phyloP scores from a whole-genome alignment of 441 rosid species.

The Jatropha multifida region DNA sequence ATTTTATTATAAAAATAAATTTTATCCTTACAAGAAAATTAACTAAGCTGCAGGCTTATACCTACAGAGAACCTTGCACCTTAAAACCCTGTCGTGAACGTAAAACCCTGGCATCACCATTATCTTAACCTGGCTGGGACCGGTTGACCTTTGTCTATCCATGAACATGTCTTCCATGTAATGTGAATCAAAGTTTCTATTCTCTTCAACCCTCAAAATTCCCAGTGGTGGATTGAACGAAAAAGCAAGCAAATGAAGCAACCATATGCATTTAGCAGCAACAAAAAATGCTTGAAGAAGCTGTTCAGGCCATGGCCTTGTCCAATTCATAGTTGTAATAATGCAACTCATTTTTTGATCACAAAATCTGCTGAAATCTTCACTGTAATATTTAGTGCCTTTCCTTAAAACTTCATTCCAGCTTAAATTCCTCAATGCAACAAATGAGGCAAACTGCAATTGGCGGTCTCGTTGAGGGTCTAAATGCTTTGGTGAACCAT shows the following conservation, averaged over 20 bases:
- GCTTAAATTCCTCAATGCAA: slow-evolving; percentile 76
- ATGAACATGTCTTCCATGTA: slow-evolving; percentile 84
- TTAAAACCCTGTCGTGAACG: slow-evolving; percentile 69
- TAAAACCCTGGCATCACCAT: slow-evolving; percentile 97
- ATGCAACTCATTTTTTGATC: slow-evolving; percentile 94
- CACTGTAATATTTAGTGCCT: slow-evolving; percentile 90
- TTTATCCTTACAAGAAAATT: slow-evolving; percentile 3
- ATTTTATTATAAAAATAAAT: slow-evolving; percentile 12
- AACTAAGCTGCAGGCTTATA: slow-evolving; percentile 43
- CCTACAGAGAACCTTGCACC: slow-evolving; percentile 91
- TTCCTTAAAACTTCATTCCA: slow-evolving; percentile 92
- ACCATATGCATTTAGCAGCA: slow-evolving; percentile 86
- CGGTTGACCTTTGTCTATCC: slow-evolving; percentile 53
- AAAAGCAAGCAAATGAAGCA: slow-evolving; percentile 93
- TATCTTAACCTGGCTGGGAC: slow-evolving; percentile 59
- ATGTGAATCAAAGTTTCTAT: slow-evolving; percentile 59
- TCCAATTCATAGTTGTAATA: slow-evolving; percentile 73
- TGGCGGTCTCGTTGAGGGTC: slow-evolving; percentile 81
- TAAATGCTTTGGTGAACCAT: slow-evolving; percentile 65
- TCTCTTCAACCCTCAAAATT: slow-evolving; percentile 79
- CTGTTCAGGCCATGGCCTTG: slow-evolving; percentile 86
- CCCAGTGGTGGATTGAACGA: slow-evolving; percentile 72
- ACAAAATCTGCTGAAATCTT: slow-evolving; percentile 92
- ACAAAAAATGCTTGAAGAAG: slow-evolving; percentile 88
- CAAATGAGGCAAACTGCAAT: slow-evolving; percentile 69